These are phyloP conservation scores for Warburgia ugandensis DNA, from an alignment of 164 flowering plant genomes.

Conservation along the genomic window DNA sequence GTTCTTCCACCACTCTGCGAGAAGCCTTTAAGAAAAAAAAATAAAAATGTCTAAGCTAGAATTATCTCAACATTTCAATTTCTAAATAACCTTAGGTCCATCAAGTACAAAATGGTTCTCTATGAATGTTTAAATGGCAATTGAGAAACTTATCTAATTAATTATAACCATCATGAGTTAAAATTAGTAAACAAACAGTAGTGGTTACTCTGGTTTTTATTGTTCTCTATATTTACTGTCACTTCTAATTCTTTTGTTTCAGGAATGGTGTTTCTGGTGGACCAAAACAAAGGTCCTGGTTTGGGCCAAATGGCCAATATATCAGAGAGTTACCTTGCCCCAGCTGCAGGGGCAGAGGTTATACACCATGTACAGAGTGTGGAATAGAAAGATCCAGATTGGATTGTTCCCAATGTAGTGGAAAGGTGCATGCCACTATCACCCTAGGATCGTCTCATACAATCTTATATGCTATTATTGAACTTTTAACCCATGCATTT, in stretches of 20 bases:
- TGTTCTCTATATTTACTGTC: neutral
- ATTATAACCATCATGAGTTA: neutral
- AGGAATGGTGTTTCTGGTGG: slow-evolving; percentile 37
- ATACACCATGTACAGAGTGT: slow-evolving; percentile 77
- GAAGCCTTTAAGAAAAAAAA: too few species aligned
- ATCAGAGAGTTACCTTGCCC: slow-evolving; percentile 95
- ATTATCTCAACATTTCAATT: too few species aligned
- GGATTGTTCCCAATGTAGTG: slow-evolving; percentile 73
- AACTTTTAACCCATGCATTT: neutral
- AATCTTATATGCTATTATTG: neutral
- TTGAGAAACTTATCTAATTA: neutral
- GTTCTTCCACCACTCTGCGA: too few species aligned
- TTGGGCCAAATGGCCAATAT: slow-evolving; percentile 95
- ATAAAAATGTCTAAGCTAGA: too few species aligned
- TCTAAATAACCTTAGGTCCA: too few species aligned
- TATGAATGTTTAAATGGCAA: too few species aligned
- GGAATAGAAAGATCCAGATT: slow-evolving; percentile 76
- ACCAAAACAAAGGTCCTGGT: slow-evolving; percentile 71
- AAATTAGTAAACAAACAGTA: neutral
- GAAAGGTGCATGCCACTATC: slow-evolving; percentile 47
- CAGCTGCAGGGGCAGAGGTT: slow-evolving; percentile 93
- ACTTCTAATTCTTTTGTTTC: slow-evolving; percentile 9
- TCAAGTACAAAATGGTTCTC: too few species aligned
- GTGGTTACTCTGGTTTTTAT: neutral
- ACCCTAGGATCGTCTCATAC: neutral